Conservation (phyloP, 306 rosid genomes). For the Mimosa pudica region DNA sequence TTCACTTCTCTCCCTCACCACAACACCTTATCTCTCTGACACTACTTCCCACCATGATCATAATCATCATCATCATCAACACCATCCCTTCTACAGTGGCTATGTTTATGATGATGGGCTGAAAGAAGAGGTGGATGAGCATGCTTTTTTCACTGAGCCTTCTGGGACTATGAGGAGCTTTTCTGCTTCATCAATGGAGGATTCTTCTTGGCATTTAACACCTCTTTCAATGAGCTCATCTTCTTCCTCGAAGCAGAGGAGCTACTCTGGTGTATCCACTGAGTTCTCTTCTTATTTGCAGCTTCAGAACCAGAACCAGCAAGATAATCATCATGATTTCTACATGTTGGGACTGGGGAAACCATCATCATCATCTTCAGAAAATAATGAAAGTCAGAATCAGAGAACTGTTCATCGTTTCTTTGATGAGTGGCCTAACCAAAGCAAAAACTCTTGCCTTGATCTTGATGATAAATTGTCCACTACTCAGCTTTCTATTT, state of each 20-base stretch:
- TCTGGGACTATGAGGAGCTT: constrained; percentile 73
- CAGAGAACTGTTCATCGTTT: constrained; percentile 86
- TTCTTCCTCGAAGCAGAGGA: constrained; percentile 64
- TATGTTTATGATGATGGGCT: constrained; percentile 71
- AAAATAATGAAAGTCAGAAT: constrained; percentile 60
- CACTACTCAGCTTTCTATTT: constrained; percentile 83
- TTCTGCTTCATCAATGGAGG: constrained; percentile 75
- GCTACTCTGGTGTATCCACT: constrained; percentile 55
- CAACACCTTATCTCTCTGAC: constrained; percentile 46
- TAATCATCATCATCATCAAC: constrained; percentile 15
- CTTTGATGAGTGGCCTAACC: constrained; percentile 91
- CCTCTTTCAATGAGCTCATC: constrained; percentile 85
- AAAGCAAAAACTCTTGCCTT: constrained; percentile 73
- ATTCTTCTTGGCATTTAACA: constrained; percentile 77
- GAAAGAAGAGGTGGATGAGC: constrained; percentile 81
- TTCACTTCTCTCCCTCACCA: constrained; percentile 44
- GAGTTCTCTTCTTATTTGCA: constrained; percentile 67
- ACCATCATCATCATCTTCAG: not conserved
- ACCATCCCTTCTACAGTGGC: constrained; percentile 54
- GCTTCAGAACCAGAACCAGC: constrained; percentile 66
- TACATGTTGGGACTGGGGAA: constrained; percentile 44
- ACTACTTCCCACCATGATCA: not conserved
- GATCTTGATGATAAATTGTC: constrained; percentile 85
- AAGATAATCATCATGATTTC: constrained; percentile 42
- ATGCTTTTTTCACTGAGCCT: constrained; percentile 89